Base-by-base conservation (phyloP, 164 flowering plant species). In the Houttuynia cordata region DNA sequence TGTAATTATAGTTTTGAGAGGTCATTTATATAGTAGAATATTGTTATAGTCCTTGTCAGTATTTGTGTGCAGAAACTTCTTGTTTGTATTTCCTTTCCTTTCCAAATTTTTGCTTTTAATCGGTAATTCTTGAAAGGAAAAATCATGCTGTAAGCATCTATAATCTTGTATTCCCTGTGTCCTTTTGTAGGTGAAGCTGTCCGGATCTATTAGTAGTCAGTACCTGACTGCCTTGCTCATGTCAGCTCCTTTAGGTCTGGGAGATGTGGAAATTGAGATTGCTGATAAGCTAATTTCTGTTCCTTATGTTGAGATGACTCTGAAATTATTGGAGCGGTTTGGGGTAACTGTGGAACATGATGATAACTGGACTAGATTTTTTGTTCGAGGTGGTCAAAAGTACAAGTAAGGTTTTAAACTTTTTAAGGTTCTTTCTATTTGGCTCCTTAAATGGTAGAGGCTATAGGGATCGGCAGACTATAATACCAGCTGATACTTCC, bases 301-400 rank as follows among this genome's bases (percentile, higher is more conserved):
- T 67, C 99, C 99, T 42, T 94, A 94, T 75, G 99, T 94, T 58
- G 97, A 94, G 66, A 94, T 94, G 99, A 94, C 93, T 40, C 67
- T 94, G 60, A 94, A 91, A 75, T 75, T 94, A 78, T 91, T 94
- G 99, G 88, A 91, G 66, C 85, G 90, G 0, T 92, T 85, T 76
- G 98, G 97, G 8, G 94, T 92, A 51, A 39, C 57, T 56, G 87
- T 85, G 45, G 87, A 86, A 59, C 97, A 91, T 69, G 81, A 49
- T 72, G 83, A 62, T 73, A 78, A 69, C 71, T 94, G 99, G 99
- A 96, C 88, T 67, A 65, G 84, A 21, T 94, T 94, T 73, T 80
- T 76, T 37, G 61, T 94, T 59, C 70, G 64, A 67, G 97, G 99
- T 71, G 90, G 97, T 75, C 97, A 91, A 74, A 88, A 83, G 62